phyloP scores from a whole-genome alignment of 2,329 filamentous ascomycete genomes.

The Fusarium pseudocircinatum region DNA sequence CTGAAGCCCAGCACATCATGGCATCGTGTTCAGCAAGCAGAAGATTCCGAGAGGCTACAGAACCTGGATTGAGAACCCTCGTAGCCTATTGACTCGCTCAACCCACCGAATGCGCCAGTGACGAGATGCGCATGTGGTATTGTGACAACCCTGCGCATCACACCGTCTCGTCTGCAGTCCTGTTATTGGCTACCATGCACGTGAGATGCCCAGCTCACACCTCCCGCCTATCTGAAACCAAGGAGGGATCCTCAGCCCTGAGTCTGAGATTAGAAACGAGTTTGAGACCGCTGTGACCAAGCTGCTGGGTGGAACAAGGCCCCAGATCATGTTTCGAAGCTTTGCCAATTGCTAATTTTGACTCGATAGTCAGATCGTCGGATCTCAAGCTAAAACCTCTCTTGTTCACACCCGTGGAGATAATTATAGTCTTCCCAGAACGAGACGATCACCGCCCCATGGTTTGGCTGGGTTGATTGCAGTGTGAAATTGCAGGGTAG shows the following conservation, averaged over 20 bases:
- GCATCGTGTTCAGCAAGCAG: slow-evolving; percentile 18
- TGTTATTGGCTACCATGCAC: slow-evolving; percentile 36
- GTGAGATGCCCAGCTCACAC: slow-evolving; percentile 18
- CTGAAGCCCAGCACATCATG: slow-evolving; percentile 11
- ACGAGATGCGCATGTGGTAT: slow-evolving; percentile 43
- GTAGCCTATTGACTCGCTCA: slow-evolving; percentile 24
- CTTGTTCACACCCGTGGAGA: slow-evolving; percentile 14
- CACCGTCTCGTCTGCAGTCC: slow-evolving; percentile 34
- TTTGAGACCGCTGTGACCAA: slow-evolving; percentile 40
- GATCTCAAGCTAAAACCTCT: not conserved
- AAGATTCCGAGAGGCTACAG: slow-evolving; percentile 9
- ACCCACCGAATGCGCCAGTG: slow-evolving; percentile 40
- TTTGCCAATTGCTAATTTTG: slow-evolving; percentile 41
- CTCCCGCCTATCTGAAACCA: slow-evolving; percentile 43
- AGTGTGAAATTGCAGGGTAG: slow-evolving; percentile 18
- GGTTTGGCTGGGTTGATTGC: not conserved
- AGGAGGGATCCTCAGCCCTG: slow-evolving; percentile 28
- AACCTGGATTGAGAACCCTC: slow-evolving; percentile 10
- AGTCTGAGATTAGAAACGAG: slow-evolving; percentile 41
- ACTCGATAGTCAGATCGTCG: slow-evolving; percentile 1
- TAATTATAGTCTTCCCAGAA: slow-evolving; percentile 22
- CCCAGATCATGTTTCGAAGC: slow-evolving; percentile 27
- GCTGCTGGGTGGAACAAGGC: slow-evolving; percentile 36
- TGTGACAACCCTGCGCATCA: slow-evolving; percentile 44
- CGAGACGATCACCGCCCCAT: slow-evolving; percentile 1